phyloP scores from a whole-genome alignment of 768 basidiomycete species.

The Tulasnella sp. region DNA sequence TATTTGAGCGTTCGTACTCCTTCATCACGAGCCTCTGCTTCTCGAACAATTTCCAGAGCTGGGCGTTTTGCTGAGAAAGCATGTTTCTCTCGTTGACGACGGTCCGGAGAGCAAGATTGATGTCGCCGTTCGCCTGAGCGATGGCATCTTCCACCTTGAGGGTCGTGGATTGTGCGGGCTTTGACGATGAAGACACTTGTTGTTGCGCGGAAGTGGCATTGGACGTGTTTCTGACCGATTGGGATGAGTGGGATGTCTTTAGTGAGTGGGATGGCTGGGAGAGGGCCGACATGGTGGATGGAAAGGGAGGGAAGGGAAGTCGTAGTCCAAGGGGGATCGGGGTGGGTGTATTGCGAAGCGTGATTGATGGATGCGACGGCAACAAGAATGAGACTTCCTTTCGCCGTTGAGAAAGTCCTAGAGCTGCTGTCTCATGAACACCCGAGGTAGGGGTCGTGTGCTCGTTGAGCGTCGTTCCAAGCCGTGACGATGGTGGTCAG shows the following conservation, averaged over 20 bases:
- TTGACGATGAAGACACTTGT: neutral
- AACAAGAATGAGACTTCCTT: neutral
- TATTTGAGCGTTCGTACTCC: conserved; percentile 65
- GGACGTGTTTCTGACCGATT: conserved; percentile 16
- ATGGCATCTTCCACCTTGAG: conserved; percentile 55
- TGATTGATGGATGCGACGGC: conserved; percentile 11
- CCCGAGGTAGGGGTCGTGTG: neutral
- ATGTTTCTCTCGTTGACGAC: conserved; percentile 75
- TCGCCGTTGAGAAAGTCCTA: neutral
- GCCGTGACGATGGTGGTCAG: neutral
- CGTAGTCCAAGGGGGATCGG: neutral
- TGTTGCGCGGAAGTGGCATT: neutral
- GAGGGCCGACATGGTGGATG: conserved; percentile 19
- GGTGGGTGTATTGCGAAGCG: conserved; percentile 13
- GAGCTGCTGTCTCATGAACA: neutral
- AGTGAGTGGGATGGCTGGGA: conserved; percentile 17
- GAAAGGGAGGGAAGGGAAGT: conserved; percentile 2
- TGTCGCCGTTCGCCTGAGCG: conserved; percentile 35
- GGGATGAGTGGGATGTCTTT: conserved; percentile 4
- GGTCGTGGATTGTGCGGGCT: neutral
- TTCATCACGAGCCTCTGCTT: conserved; percentile 93
- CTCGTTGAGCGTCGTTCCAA: conserved; percentile 5
- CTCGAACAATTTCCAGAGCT: conserved; percentile 94
- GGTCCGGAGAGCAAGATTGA: conserved; percentile 59
- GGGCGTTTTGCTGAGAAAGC: conserved; percentile 76